These are phyloP conservation scores for Datura wrightii DNA, from an alignment of 257 asterid genomes.

Conservation along the genomic window DNA sequence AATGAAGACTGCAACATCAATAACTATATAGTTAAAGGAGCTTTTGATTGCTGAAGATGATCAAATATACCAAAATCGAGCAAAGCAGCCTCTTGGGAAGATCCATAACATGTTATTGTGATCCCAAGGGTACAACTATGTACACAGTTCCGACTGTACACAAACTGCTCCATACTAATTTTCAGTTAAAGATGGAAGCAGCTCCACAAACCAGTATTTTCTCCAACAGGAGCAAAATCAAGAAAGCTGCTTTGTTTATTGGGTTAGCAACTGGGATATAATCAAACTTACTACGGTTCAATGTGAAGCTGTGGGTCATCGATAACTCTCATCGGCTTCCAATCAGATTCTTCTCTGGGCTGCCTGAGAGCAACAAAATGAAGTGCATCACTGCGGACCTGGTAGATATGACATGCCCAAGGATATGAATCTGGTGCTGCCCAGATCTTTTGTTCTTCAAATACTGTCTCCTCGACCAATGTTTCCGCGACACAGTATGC, in stretches of 20 bases:
- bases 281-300: not conserved
- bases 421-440: conserved; percentile 89
- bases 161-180: conserved; percentile 3
- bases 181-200: not conserved
- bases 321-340: conserved; percentile 74
- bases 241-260: conserved; percentile 3
- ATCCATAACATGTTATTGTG: conserved; percentile 11
- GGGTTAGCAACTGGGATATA: not conserved
- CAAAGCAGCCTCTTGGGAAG: not conserved
- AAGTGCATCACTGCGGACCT: conserved; percentile 81
- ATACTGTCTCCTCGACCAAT: conserved; percentile 66
- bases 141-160: conserved; percentile 17
- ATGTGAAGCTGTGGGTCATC: conserved; percentile 49
- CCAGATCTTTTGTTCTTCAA: conserved; percentile 93
- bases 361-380: conserved; percentile 89
- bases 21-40: not conserved
- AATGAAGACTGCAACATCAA: not conserved
- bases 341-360: conserved; percentile 75
- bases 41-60: not conserved
- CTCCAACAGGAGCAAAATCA: not conserved
- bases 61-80: not conserved
- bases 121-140: conserved; percentile 24
- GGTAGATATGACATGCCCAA: conserved; percentile 93
- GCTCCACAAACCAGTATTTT: conserved; percentile 10
- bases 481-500: conserved; percentile 79